phyloP scores from a whole-genome alignment of 768 basidiomycete genomes.

The Amanita thiersii region DNA sequence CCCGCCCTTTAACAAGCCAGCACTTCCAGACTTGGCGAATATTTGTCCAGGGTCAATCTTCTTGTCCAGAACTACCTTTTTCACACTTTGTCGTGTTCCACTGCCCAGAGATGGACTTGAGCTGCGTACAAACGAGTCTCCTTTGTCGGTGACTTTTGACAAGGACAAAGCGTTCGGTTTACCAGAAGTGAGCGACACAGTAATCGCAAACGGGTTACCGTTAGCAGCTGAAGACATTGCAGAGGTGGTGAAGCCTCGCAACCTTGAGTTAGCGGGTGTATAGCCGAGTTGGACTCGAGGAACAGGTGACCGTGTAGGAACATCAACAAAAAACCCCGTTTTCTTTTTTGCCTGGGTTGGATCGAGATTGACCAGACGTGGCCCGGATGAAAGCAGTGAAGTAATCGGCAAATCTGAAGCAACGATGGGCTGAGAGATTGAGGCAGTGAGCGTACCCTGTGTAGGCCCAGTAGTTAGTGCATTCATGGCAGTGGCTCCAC shows the following conservation, averaged over 20 bases:
- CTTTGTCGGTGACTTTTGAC: slow-evolving; percentile 40
- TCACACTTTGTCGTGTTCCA: slow-evolving; percentile 73
- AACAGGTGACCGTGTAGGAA: slow-evolving; percentile 63
- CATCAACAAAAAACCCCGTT: slow-evolving; percentile 66
- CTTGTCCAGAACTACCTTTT: slow-evolving; percentile 87
- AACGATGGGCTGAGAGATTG: slow-evolving; percentile 76
- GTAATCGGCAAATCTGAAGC: slow-evolving; percentile 66
- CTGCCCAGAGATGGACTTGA: slow-evolving; percentile 61
- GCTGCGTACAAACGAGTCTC: slow-evolving; percentile 33
- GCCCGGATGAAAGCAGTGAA: slow-evolving; percentile 66
- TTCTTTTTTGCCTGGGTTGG: slow-evolving; percentile 65
- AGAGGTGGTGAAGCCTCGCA: slow-evolving; percentile 62
- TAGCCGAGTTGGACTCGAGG: slow-evolving; percentile 61
- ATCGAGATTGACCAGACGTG: slow-evolving; percentile 53
- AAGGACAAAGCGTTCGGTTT: slow-evolving; percentile 49
- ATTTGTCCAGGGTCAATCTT: slow-evolving; percentile 70
- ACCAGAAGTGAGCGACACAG: slow-evolving; percentile 43
- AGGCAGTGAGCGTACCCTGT: slow-evolving; percentile 66
- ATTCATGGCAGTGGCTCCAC: slow-evolving; percentile 25
- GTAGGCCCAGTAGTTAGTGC: slow-evolving; percentile 32
- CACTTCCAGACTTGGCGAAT: slow-evolving; percentile 44
- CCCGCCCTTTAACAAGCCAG: slow-evolving; percentile 32
- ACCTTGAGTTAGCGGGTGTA: slow-evolving; percentile 56
- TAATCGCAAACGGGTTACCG: slow-evolving; percentile 27
- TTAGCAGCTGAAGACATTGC: slow-evolving; percentile 28